phyloP scores from a whole-genome alignment of 1,139 yeast species.

The Candida mesenterica region DNA sequence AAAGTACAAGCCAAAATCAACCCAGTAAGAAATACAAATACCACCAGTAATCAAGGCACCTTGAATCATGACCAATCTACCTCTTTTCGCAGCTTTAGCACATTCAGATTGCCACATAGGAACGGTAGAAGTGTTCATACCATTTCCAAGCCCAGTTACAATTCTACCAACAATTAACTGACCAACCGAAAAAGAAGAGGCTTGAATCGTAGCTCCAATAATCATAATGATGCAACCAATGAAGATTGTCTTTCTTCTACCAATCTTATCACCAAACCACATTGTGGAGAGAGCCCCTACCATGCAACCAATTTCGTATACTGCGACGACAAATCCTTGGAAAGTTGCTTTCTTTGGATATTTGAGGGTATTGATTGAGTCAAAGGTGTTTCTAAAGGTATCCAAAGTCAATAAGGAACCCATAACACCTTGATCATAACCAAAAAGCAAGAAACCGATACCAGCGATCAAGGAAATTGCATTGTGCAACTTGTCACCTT shows the following conservation, averaged over 20 bases:
- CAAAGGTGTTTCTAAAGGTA: conserved; percentile 38
- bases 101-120: conserved; percentile 42
- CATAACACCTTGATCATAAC: conserved; percentile 53
- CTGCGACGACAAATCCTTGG: too few relatives aligned
- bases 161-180: conserved; percentile 43
- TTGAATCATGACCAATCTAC: conserved; percentile 34
- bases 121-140: conserved; percentile 36
- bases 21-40: conserved; percentile 43
- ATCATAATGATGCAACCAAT: conserved; percentile 32
- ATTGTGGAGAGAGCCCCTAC: conserved; percentile 37
- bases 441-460: conserved; percentile 36
- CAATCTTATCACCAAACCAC: conserved; percentile 34
- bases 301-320: too few relatives aligned
- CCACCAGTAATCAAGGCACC: conserved; percentile 41
- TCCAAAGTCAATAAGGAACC: conserved; percentile 43
- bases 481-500: conserved; percentile 25
- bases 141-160: conserved; percentile 44
- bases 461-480: conserved; percentile 31
- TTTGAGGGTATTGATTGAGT: conserved; percentile 27
- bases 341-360: too few relatives aligned
- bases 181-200: conserved; percentile 30
- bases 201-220: conserved; percentile 38
- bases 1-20: conserved; percentile 45
- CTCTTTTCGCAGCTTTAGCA: conserved; percentile 35
- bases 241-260: conserved; percentile 33